Conservation (phyloP, 257 asterid genomes). For the Nicotiana paniculata region DNA sequence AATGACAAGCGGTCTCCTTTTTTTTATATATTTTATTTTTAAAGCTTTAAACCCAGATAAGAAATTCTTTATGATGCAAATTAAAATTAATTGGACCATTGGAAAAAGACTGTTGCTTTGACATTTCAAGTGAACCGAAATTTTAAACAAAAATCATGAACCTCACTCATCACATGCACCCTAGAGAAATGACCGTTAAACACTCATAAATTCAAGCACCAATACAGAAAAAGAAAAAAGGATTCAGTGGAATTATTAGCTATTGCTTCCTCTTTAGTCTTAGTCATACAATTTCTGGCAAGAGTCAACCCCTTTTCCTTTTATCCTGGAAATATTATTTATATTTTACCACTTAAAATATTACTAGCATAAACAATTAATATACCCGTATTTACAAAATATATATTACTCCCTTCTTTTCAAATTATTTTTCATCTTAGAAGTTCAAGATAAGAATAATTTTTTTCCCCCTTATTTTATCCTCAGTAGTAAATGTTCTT, state of each 20-base stretch:
- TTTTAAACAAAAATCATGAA: too few species aligned
- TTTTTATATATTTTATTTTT: too few species aligned
- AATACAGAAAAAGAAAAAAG: background rate
- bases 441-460: background rate
- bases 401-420: background rate
- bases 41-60: too few species aligned
- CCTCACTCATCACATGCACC: too few species aligned
- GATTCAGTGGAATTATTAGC: background rate
- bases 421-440: background rate
- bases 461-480: background rate
- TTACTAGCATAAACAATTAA: background rate
- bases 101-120: too few species aligned
- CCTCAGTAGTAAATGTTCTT: background rate
- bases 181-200: background rate
- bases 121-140: too few species aligned
- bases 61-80: too few species aligned
- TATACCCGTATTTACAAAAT: background rate
- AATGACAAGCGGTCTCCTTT: too few species aligned
- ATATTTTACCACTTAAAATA: background rate
- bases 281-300: background rate
- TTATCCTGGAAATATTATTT: background rate
- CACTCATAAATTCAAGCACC: background rate
- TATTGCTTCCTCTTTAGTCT: background rate
- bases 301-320: background rate
- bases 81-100: too few species aligned